Base-by-base conservation (phyloP, 257 asterid genomes). In the Solanum microdontum region DNA sequence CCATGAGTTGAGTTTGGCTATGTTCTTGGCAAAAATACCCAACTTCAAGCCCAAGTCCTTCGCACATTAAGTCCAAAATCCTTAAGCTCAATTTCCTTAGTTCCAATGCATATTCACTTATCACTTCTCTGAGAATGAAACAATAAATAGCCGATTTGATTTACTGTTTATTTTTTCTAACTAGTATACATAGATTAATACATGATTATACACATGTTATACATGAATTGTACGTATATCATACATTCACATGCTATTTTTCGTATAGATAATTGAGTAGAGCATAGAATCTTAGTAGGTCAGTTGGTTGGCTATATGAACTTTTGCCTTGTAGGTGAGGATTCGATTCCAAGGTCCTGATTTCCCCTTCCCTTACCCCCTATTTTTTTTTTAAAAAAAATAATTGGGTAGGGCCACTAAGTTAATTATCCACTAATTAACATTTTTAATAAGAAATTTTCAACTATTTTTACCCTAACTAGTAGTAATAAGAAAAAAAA, bases 41-140 rank as follows among this genome's bases (percentile, higher is more conserved):
- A 7, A 34, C 10, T 26, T 39, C 80, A 24, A 77, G 86, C 32
- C 86, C 86, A n/a, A 87, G 11, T 8, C 89, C 87, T 82, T 87
- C 87, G 33, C 79, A 87, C 75, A 82, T 87, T 1, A 82, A 26
- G 26, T 82, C 76, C 82, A 87, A 32, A 68, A 82, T 82, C 62
- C 83, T 23, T 62, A 43, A 40, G 74, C 83, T 34, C 84, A 82
- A 23, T 39, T 80, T 77, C 39, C 51, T 77, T 21, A 64, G 13
- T 11, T 87, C 33, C 26, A 82, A 34, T 19, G 87, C 43, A 69
- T 69, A 87, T 68, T 64, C 43, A 43, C 89, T 26, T 1, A 87
- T 69, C 30, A 68, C 48, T n/a, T 68, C 87, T 82, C 87, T 82
- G 26, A 39, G 7, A 64, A 13, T 12, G n/a, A n/a, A 77, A 32